These are phyloP conservation scores for Arabidopsis arenosa DNA, from an alignment of 345 rosid genomes.

Conservation along the genomic window DNA sequence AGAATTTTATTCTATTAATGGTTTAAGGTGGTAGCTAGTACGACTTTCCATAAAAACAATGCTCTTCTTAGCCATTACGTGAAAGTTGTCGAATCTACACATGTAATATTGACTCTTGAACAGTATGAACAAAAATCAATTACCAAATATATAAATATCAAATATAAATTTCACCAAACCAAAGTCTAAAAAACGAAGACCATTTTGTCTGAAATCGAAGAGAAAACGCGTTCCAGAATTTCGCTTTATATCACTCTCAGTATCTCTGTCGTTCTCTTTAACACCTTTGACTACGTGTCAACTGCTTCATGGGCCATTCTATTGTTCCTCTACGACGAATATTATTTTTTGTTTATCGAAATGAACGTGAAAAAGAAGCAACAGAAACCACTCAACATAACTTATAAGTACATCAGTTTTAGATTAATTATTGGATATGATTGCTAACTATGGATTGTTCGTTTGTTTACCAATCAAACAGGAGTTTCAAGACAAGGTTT, in stretches of 20 bases:
- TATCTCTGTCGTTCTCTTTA: slow-evolving; percentile 38
- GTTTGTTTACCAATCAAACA: slow-evolving; percentile 10
- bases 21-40: background rate
- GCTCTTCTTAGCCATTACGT: background rate
- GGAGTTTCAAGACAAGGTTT: background rate
- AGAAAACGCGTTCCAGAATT: slow-evolving; percentile 34
- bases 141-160: background rate
- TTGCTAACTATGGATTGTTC: background rate
- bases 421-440: background rate
- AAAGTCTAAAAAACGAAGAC: slow-evolving; percentile 25
- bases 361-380: slow-evolving; percentile 14
- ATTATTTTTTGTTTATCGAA: slow-evolving; percentile 6
- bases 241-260: slow-evolving; percentile 18
- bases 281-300: slow-evolving; percentile 37
- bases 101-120: slow-evolving; percentile 1
- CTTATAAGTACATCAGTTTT: slow-evolving; percentile 3
- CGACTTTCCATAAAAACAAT: background rate
- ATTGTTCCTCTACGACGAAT: slow-evolving; percentile 7
- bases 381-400: slow-evolving; percentile 2
- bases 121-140: slow-evolving; percentile 16
- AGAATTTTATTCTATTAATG: background rate
- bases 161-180: slow-evolving; percentile 3
- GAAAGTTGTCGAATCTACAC: background rate
- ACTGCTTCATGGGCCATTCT: slow-evolving; percentile 25
- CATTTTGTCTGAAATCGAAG: slow-evolving; percentile 33